phyloP scores from a whole-genome alignment of 257 asterid species.

The Linaria vulgaris region DNA sequence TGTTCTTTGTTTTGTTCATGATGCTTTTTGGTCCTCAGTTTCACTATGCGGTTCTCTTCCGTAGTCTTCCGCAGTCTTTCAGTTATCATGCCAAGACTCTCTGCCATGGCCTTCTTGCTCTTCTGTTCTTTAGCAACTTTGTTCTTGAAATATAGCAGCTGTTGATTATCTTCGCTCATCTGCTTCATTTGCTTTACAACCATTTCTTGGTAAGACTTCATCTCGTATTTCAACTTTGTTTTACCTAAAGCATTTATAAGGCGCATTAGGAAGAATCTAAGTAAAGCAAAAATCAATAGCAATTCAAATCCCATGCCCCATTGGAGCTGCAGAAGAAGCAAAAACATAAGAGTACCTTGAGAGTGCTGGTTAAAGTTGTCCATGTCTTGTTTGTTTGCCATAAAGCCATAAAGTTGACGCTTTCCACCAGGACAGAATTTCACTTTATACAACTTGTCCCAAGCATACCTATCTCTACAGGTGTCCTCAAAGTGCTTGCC shows the following conservation, averaged over 20 bases:
- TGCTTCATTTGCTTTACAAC: constrained; percentile 57
- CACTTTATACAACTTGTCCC: constrained; percentile 35
- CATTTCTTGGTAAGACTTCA: constrained; percentile 52
- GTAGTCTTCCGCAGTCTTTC: constrained; percentile 43
- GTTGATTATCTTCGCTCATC: constrained; percentile 78
- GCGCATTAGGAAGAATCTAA: constrained; percentile 15
- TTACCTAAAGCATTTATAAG: constrained; percentile 43
- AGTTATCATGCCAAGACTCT: constrained; percentile 31
- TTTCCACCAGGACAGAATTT: constrained; percentile 42
- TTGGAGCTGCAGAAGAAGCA: constrained; percentile 8
- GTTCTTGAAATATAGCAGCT: constrained; percentile 43
- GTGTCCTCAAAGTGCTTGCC: constrained; percentile 48
- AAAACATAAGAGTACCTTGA: constrained; percentile 31
- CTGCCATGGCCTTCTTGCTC: constrained; percentile 51
- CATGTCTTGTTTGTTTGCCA: constrained; percentile 48
- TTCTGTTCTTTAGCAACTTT: constrained; percentile 45
- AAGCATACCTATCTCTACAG: constrained; percentile 44
- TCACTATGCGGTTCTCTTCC: constrained; percentile 47
- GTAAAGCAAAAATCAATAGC: constrained; percentile 9
- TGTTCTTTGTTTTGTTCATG: constrained; percentile 64
- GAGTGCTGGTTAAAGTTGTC: constrained; percentile 56
- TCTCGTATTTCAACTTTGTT: constrained; percentile 58
- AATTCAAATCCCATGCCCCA: constrained; percentile 2
- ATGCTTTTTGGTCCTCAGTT: constrained; percentile 45
- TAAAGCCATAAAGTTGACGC: constrained; percentile 52